Percentiles rank a stretch among this genome's conserved stretches.
Conservation (phyloP, 345 rosid species). For the Euphorbia pulcherrima region DNA sequence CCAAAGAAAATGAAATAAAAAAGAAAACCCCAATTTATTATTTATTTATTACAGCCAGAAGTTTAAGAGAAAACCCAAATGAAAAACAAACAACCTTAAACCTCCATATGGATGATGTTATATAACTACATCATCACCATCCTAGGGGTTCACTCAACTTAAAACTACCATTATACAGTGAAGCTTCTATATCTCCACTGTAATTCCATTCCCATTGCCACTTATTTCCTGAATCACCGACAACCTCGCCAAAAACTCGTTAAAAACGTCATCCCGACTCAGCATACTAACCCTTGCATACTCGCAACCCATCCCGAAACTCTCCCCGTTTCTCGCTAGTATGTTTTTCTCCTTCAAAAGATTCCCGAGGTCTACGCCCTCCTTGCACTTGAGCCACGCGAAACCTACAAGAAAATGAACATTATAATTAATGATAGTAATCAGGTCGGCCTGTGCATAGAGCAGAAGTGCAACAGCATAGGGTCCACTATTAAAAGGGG, state of each 20-base stretch:
- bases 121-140: neutral
- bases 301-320: slow-evolving; percentile 49
- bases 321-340: slow-evolving; percentile 47
- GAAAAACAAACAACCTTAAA: neutral
- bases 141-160: neutral
- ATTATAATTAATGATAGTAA: too few species aligned
- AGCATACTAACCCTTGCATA: slow-evolving; percentile 69
- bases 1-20: too few species aligned
- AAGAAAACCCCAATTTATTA: too few species aligned
- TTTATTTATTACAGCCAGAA: too few species aligned
- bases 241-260: slow-evolving; percentile 59
- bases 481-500: too few species aligned
- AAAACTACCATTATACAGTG: neutral
- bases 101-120: slow-evolving; percentile 13
- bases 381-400: slow-evolving; percentile 76
- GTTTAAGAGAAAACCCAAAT: too few species aligned
- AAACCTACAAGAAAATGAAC: slow-evolving; percentile 50
- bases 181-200: neutral
- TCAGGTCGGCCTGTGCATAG: too few species aligned
- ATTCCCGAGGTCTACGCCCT: slow-evolving; percentile 39
- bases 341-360: slow-evolving; percentile 48
- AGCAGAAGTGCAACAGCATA: too few species aligned
- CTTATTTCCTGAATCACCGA: slow-evolving; percentile 29
- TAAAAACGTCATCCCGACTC: slow-evolving; percentile 52
- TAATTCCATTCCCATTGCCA: neutral